These are phyloP conservation scores for Raffaelea albimanens DNA, from an alignment of 2,329 filamentous ascomycete genomes.

Conservation along the genomic window DNA sequence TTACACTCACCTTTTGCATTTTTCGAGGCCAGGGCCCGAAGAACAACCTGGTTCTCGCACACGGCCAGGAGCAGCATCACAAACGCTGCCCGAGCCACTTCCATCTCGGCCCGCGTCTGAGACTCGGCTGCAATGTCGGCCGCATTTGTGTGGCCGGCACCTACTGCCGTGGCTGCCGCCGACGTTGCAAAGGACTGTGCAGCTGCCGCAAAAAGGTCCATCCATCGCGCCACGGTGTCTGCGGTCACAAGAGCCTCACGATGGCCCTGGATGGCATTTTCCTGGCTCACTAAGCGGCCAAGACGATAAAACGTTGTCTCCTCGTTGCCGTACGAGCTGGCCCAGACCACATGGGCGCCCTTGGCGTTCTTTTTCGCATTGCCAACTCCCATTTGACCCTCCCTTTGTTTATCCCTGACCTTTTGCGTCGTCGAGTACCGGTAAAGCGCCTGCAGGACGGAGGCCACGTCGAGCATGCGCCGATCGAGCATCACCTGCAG, in stretches of 20 bases:
- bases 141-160: conserved; percentile 18
- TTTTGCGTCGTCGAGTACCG: conserved; percentile 45
- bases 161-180: conserved; percentile 31
- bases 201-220: conserved; percentile 45
- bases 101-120: conserved; percentile 46
- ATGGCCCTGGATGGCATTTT: conserved; percentile 33
- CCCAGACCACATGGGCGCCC: conserved; percentile 31
- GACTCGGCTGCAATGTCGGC: conserved; percentile 18
- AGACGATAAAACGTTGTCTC: conserved; percentile 92
- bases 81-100: conserved; percentile 51
- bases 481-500: conserved; percentile 44
- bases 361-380: no score
- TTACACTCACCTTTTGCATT: conserved; percentile 39
- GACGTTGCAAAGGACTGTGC: conserved; percentile 36
- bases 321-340: conserved; percentile 55
- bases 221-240: conserved; percentile 45
- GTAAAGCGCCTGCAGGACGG: conserved; percentile 45
- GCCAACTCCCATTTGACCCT: no score
- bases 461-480: conserved; percentile 42
- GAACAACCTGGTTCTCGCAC: conserved; percentile 48
- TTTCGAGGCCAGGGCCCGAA: conserved; percentile 42
- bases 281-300: conserved; percentile 68
- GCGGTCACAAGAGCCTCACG: conserved; percentile 42
- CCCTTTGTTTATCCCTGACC: conserved; percentile 11
- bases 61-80: conserved; percentile 53